A percentile compares a stretch with the other conserved stretches of the same genome.
Conservation (phyloP, 164 flowering plant genomes). For the Chloranthus sessilifolius region DNA sequence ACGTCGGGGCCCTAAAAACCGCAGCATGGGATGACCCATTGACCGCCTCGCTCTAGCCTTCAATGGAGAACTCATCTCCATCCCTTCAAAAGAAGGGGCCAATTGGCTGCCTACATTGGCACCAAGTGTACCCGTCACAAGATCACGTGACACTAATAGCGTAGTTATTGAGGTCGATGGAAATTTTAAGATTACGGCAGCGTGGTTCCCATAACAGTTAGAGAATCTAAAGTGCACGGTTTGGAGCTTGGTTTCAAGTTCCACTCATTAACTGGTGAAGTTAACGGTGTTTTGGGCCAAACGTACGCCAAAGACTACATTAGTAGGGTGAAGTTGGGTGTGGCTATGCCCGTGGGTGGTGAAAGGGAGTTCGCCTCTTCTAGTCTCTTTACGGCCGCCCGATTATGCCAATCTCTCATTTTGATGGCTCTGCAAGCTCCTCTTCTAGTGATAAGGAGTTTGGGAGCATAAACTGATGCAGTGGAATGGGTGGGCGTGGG, state of each 20-base stretch:
- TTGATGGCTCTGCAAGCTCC: too few species aligned
- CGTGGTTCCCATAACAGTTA: conserved; percentile 3
- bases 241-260: conserved; percentile 1
- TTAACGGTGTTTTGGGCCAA: conserved; percentile 4
- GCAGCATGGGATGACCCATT: conserved; percentile 1
- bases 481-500: conserved; percentile 21
- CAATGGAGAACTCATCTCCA: conserved; percentile 4
- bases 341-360: conserved; percentile 1
- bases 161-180: neutral
- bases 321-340: conserved; percentile 2
- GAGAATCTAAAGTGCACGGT: conserved; percentile 1
- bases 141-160: conserved; percentile 31
- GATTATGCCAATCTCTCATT: too few species aligned
- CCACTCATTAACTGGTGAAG: neutral
- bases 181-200: conserved; percentile 4
- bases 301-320: conserved; percentile 2
- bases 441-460: too few species aligned
- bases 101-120: conserved; percentile 30
- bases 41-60: neutral
- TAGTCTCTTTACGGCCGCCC: neutral
- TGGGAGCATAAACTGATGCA: conserved; percentile 11
- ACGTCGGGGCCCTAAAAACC: conserved; percentile 2
- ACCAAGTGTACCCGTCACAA: conserved; percentile 50
- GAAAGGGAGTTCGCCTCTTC: conserved; percentile 3
- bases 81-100: conserved; percentile 46